phyloP scores from a whole-genome alignment of 2,329 filamentous ascomycete genomes.

The Talaromyces sp. region DNA sequence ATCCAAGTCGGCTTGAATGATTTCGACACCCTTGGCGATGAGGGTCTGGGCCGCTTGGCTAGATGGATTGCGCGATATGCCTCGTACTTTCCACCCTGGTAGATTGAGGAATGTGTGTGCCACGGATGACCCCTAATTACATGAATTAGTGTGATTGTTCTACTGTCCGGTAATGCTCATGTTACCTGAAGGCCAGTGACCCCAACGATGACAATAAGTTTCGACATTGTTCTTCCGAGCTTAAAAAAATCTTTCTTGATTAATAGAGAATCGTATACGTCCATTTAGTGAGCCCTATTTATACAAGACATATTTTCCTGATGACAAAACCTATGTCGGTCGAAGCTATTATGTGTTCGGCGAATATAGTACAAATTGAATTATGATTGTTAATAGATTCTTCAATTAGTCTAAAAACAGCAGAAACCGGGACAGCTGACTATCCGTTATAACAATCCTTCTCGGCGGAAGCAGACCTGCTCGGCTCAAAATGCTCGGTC shows the following conservation, averaged over 20 bases:
- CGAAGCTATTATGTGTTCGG: not conserved
- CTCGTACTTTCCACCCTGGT: slow-evolving; percentile 45
- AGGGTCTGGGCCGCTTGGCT: slow-evolving; percentile 43
- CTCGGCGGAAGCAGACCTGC: not conserved
- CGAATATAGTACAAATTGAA: not conserved
- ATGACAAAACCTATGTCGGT: slow-evolving; percentile 1
- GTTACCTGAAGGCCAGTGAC: slow-evolving; percentile 2
- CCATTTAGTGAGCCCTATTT: not conserved
- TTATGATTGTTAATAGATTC: not conserved
- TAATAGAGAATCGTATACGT: no score
- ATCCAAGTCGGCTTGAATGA: slow-evolving; percentile 53
- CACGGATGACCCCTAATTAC: not conserved
- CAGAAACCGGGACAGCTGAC: not conserved
- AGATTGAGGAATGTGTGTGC: slow-evolving; percentile 7
- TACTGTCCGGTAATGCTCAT: no score
- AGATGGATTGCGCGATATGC: slow-evolving; percentile 51
- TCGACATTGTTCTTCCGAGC: not conserved
- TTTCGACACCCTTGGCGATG: slow-evolving; percentile 46
- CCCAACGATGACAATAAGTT: not conserved
- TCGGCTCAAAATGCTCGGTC: not conserved
- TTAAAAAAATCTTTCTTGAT: no score
- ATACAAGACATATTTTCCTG: not conserved
- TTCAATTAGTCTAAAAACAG: not conserved
- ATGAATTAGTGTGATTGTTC: not conserved
- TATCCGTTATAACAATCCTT: no score